phyloP scores from a whole-genome alignment of 2,329 filamentous ascomycete genomes.

The Neonectria magnoliae region DNA sequence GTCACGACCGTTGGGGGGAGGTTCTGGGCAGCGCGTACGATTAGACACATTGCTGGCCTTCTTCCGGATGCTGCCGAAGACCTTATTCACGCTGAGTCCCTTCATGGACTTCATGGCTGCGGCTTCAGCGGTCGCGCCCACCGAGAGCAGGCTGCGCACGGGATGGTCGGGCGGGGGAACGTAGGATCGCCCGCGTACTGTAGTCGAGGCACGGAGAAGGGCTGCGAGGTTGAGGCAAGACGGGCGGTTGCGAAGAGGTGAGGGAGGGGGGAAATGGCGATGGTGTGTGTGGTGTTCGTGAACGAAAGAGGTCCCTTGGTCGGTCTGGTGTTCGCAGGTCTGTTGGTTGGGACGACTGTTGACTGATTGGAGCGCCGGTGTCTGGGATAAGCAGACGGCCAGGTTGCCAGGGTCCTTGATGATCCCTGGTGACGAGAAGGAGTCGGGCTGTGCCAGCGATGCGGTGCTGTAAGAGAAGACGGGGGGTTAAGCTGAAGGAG shows the following conservation, averaged over 20 bases:
- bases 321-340: not conserved
- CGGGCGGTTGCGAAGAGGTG: not conserved
- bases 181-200: not conserved
- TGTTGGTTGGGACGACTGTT: constrained; percentile 36
- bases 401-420: constrained; percentile 36
- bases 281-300: constrained; percentile 23
- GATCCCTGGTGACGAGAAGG: constrained; percentile 28
- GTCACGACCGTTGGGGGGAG: not conserved
- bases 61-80: constrained; percentile 65
- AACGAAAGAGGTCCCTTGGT: constrained; percentile 15
- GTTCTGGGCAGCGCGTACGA: constrained; percentile 29
- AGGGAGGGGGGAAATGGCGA: constrained; percentile 22
- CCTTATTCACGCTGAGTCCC: constrained; percentile 64
- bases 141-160: constrained; percentile 24
- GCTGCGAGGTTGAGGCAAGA: constrained; percentile 21
- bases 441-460: not conserved
- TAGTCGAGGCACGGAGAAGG: too few relatives aligned
- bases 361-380: constrained; percentile 41
- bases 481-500: constrained; percentile 3
- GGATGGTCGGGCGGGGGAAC: constrained; percentile 21
- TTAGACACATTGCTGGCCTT: constrained; percentile 49
- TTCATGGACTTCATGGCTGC: constrained; percentile 58
- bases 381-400: constrained; percentile 34
- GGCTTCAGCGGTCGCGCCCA: constrained; percentile 38
- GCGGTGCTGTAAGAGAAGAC: too few relatives aligned